Percentiles rank a stretch among this genome's conserved stretches.
phyloP scores from a whole-genome alignment of 768 basidiomycete species.

The Rhizopogon rudus region DNA sequence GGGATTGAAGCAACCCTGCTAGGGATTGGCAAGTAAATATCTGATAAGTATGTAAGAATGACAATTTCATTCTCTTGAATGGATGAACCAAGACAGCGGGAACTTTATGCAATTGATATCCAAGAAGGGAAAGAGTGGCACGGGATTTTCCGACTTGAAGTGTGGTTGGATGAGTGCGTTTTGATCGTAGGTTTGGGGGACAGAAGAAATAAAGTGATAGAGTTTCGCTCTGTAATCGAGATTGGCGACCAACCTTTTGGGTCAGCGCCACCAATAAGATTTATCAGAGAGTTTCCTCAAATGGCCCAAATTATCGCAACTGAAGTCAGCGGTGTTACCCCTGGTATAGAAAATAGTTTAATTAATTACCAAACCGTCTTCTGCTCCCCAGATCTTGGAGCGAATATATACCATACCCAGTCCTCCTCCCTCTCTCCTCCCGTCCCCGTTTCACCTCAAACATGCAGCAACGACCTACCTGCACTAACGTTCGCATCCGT shows the following conservation, averaged over 20 bases:
- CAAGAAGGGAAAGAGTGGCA: neutral
- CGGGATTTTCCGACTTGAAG: conserved; percentile 1
- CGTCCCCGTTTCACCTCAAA: conserved; percentile 9
- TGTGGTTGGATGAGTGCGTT: neutral
- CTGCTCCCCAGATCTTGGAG: conserved; percentile 26
- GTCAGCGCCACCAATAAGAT: conserved; percentile 34
- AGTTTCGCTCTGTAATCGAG: conserved; percentile 40
- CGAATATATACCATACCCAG: conserved; percentile 24
- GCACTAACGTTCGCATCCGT: conserved; percentile 67
- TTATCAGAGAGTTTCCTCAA: conserved; percentile 23
- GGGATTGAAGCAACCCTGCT: neutral
- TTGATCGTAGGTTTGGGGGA: conserved; percentile 10
- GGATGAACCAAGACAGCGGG: conserved; percentile 11
- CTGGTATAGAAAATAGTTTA: conserved; percentile 27
- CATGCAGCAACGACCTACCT: conserved; percentile 69
- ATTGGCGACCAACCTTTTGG: conserved; percentile 38
- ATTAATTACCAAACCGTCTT: conserved; percentile 34
- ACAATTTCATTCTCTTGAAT: neutral
- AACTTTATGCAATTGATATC: conserved; percentile 6
- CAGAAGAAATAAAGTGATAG: conserved; percentile 43
- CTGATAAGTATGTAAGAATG: conserved; percentile 11
- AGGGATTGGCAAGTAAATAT: neutral
- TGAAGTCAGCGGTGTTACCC: conserved; percentile 12
- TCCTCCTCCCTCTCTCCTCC: conserved; percentile 11
- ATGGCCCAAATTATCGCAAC: conserved; percentile 23